phyloP scores from a whole-genome alignment of 2,329 filamentous ascomycete genomes.

The Helotiales sp. region DNA sequence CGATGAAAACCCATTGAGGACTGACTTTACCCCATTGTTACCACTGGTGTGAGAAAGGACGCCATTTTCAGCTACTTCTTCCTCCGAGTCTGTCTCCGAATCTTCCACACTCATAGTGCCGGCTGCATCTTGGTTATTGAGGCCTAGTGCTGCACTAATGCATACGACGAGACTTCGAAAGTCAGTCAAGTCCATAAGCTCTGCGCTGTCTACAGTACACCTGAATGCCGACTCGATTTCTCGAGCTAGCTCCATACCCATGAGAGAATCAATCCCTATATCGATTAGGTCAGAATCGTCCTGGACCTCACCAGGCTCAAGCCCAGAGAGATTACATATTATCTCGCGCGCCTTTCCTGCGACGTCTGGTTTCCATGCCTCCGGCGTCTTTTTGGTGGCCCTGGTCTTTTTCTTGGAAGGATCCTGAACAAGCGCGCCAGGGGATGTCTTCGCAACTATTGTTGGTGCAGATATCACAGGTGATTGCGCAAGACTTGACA shows the following conservation, averaged over 20 bases:
- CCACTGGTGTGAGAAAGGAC: neutral
- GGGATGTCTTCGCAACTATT: neutral
- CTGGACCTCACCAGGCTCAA: neutral
- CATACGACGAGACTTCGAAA: neutral
- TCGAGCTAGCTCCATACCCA: neutral
- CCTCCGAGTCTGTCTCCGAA: neutral
- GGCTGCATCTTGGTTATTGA: neutral
- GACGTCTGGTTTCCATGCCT: neutral
- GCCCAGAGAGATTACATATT: neutral
- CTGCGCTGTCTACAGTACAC: neutral
- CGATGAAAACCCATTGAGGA: too few relatives aligned
- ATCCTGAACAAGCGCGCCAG: neutral
- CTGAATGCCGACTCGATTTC: neutral
- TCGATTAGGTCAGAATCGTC: neutral
- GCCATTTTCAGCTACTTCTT: neutral
- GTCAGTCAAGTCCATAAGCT: neutral
- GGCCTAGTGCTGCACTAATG: neutral
- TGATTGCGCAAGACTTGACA: neutral
- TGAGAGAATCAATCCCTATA: neutral
- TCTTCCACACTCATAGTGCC: too few relatives aligned
- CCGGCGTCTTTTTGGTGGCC: neutral
- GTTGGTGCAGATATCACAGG: neutral
- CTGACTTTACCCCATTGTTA: neutral
- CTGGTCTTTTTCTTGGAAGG: neutral
- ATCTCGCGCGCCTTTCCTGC: neutral